Conservation (phyloP, 176 grass and related monocot genomes). For the Ananas comosus region DNA sequence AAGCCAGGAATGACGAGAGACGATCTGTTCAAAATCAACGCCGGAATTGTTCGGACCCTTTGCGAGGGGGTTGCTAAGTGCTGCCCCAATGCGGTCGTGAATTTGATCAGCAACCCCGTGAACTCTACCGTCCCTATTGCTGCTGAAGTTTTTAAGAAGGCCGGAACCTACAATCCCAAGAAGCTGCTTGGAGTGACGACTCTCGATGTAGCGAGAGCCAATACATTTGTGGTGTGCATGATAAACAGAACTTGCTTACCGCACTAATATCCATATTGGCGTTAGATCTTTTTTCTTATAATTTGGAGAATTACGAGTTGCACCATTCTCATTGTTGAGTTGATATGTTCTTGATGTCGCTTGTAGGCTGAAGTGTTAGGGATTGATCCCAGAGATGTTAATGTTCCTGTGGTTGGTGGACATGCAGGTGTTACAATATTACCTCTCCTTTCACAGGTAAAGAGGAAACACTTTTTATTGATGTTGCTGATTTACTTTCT, state of each 20-base stretch:
- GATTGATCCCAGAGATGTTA: slow-evolving; percentile 64
- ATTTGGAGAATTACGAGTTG: not conserved
- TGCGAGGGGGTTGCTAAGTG: slow-evolving; percentile 78
- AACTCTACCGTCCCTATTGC: slow-evolving; percentile 91
- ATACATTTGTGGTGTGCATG: slow-evolving; percentile 82
- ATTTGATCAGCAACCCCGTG: slow-evolving; percentile 91
- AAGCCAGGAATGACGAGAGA: slow-evolving; percentile 95
- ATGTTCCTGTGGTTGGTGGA: slow-evolving; percentile 84
- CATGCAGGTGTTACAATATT: slow-evolving; percentile 82
- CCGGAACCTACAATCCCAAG: slow-evolving; percentile 75
- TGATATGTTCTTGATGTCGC: not conserved
- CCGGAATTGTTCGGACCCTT: slow-evolving; percentile 68
- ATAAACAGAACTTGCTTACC: not conserved
- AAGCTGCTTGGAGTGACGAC: slow-evolving; percentile 73
- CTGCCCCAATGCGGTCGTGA: slow-evolving; percentile 75
- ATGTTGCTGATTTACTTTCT: not conserved
- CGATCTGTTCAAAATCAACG: slow-evolving; percentile 96
- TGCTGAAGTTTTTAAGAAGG: slow-evolving; percentile 80
- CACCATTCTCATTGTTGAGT: not conserved
- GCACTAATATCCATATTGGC: not conserved
- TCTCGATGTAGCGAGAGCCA: slow-evolving; percentile 88
- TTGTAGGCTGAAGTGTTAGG: slow-evolving; percentile 72
- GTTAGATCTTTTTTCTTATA: not conserved
- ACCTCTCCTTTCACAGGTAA: slow-evolving; percentile 78
- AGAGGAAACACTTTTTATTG: not conserved